Evolutionary conservation across 2,329 filamentous ascomycete genomes (phyloP).

Genomic region (Samsoniella hepiali): DNA sequence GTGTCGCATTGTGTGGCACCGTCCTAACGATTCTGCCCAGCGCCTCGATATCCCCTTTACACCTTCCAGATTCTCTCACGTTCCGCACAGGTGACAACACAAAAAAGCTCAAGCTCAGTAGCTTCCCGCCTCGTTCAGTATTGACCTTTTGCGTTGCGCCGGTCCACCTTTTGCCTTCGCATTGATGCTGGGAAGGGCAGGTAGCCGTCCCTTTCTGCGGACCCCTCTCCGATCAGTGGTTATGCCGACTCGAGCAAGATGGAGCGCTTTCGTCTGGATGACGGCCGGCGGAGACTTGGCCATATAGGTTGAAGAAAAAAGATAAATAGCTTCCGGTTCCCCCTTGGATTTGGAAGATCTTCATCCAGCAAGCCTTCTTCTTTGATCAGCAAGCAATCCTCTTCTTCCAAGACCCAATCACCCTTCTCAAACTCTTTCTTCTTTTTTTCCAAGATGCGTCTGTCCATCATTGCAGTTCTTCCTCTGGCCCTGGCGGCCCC

Average conservation of each 20-base stretch:
- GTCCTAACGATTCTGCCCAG: neutral
- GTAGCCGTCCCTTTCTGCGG: neutral
- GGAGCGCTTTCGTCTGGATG: neutral
- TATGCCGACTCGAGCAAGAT: neutral
- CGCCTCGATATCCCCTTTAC: neutral
- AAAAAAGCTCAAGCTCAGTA: neutral
- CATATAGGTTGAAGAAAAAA: neutral
- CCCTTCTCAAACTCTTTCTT: neutral
- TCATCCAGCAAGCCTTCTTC: neutral
- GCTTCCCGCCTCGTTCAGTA: neutral
- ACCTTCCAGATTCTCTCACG: conserved; percentile 9
- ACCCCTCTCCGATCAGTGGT: neutral
- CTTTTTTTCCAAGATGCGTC: conserved; percentile 21
- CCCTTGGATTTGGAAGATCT: neutral
- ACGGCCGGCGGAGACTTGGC: neutral
- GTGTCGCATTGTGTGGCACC: neutral
- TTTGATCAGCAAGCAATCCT: neutral
- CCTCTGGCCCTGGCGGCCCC: conserved; percentile 22
- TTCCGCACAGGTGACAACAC: neutral
- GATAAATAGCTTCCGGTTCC: conserved; percentile 8
- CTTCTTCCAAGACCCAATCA: neutral
- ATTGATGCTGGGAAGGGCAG: conserved; percentile 12
- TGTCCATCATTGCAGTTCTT: conserved; percentile 24
- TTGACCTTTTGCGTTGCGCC: neutral
- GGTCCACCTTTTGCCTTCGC: neutral